Evolutionary conservation across 345 rosid genomes (phyloP), one percentile per base, ranked within the genome.

Genomic region (Rhodomyrtus tomentosa): DNA sequence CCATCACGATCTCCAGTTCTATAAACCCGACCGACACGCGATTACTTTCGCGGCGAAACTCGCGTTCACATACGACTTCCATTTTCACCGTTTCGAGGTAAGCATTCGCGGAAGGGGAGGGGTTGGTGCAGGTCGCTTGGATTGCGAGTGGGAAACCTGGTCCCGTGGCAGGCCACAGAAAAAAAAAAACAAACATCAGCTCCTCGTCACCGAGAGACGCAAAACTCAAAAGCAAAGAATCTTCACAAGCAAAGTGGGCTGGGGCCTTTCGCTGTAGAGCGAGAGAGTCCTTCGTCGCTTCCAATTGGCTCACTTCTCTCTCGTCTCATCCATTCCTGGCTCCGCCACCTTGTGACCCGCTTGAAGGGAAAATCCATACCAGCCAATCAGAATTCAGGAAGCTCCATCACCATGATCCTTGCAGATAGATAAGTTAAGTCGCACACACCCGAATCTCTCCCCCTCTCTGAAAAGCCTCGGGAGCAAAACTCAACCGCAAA

Each of bases 401-500:
- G 86, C 89, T 89, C 89, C 92, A 92, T 91, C 92, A 1, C 5
- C 10, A 54, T 22, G 68, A 82, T 88, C 74, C 79, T 50, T 81
- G 45, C 4, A 85, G 93, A 93, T 91, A 87, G 92, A 89, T 83
- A 40, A 82, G 81, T 48, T 83, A 32, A 82, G 81, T 48, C 45
- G 22, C n/a, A 15, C 59, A 1, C 40, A 3, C 49, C 21, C 83
- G 24, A 11, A 24, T 45, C 82, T 68, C 59, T 68, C 29, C 20
- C n/a, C 55, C 29, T 56, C 85, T 81, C 86, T 49, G 14, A 9
- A 48, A 81, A 53, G 27, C 50, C 84, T 56, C 85, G 14, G 55
- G 55, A 84, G 54, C 89, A 83, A 91, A 90, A 85, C 95, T 89
- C 93, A 84, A 72, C 95, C 96, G 88, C 95, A 93, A 45, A 89